Conservation (phyloP, 495 filamentous ascomycete species). For the Annulohypoxylon moriforme region DNA sequence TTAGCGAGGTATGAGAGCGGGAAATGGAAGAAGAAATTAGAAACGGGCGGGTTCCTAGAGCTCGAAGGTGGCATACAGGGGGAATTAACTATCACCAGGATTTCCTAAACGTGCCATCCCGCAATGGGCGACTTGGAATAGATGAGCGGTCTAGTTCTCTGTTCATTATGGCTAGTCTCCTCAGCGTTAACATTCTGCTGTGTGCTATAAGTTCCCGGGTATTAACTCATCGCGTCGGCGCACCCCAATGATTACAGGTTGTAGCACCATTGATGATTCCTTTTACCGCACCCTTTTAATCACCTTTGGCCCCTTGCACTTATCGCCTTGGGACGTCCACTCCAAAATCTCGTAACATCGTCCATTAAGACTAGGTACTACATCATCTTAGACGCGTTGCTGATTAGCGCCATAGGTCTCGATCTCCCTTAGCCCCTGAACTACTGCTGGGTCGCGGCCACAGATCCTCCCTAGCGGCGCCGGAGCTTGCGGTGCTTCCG, state of each 20-base stretch:
- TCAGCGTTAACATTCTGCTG: neutral
- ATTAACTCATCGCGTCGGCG: neutral
- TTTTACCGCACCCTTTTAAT: neutral
- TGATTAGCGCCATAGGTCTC: constrained; percentile 58
- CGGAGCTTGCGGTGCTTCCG: constrained; percentile 25
- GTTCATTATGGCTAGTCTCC: neutral
- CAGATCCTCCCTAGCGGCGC: constrained; percentile 46
- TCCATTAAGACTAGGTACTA: neutral
- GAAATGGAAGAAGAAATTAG: constrained; percentile 89
- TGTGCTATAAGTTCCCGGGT: neutral
- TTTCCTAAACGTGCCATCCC: constrained; percentile 45
- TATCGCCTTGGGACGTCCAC: neutral
- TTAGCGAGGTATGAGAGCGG: constrained; percentile 84
- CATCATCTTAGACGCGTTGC: neutral
- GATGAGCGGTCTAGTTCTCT: neutral
- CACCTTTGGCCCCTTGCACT: neutral
- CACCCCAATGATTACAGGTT: neutral
- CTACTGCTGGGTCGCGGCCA: constrained; percentile 59
- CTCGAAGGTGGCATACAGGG: constrained; percentile 55
- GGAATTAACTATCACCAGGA: constrained; percentile 57
- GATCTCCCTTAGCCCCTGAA: constrained; percentile 54
- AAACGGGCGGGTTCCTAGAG: constrained; percentile 69
- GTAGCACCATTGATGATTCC: neutral
- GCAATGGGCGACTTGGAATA: constrained; percentile 13
- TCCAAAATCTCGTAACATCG: neutral